These are phyloP conservation scores for Meyerozyma athensensis DNA, from an alignment of 1,139 yeast species.

Conservation along the genomic window DNA sequence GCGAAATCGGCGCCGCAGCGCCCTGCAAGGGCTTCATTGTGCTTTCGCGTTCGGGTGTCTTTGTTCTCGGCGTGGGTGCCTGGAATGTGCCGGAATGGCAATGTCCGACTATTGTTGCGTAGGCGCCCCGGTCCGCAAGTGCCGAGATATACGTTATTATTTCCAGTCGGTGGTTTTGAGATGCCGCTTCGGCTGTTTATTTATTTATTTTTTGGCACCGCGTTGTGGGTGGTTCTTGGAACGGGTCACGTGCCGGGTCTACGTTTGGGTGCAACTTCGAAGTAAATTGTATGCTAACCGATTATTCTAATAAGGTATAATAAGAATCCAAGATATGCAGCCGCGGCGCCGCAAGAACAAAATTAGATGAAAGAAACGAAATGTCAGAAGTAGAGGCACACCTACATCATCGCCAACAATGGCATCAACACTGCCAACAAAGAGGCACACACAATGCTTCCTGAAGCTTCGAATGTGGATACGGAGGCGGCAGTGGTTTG, in stretches of 20 bases:
- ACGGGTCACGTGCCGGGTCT: too few relatives aligned
- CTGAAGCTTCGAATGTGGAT: slow-evolving; percentile 17
- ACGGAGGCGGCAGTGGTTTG: slow-evolving; percentile 10
- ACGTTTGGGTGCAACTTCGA: too few relatives aligned
- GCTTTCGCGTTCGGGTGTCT: background rate
- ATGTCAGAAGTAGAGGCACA: background rate
- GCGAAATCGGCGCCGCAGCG: background rate
- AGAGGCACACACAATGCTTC: slow-evolving; percentile 23
- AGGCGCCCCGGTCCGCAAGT: too few relatives aligned
- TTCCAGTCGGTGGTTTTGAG: too few relatives aligned
- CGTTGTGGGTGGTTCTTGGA: background rate
- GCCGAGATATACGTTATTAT: too few relatives aligned
- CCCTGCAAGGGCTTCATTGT: background rate
- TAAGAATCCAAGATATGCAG: too few relatives aligned
- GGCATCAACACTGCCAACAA: slow-evolving; percentile 24
- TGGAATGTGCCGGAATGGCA: background rate
- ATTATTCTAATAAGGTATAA: too few relatives aligned
- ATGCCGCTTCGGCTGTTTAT: too few relatives aligned
- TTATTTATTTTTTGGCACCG: background rate
- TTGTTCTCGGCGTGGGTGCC: too few relatives aligned
- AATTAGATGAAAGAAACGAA: background rate
- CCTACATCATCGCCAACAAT: slow-evolving; percentile 24
- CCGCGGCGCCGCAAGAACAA: too few relatives aligned
- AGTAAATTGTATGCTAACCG: too few relatives aligned
- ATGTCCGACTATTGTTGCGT: background rate